Evolutionary conservation across 331 rosid species (phyloP), one percentile per base, ranked within the genome.

Genomic region (Prunus yedoensis): DNA sequence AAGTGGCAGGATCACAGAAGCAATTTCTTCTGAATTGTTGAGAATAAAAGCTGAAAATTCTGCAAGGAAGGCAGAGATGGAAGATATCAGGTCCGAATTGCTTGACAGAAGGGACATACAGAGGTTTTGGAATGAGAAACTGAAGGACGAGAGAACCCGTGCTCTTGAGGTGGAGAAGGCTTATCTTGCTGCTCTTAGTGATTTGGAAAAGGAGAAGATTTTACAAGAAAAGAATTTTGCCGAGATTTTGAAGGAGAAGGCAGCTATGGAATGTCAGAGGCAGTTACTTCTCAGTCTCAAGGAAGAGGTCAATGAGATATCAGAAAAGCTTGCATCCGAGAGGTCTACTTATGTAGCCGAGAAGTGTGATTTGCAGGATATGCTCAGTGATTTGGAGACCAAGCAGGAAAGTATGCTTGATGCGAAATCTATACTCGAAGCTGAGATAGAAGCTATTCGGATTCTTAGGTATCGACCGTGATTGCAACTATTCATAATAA

Each of bases 361-460:
- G 84, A 89, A 79, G 74, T 70, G 83, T 50, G 77, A 49, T 61
- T 82, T 92, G 76, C 92, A 83, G 20, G 73, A 80, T 66, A 69
- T 73, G 78, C 88, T 82, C 23, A 57, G 50, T 35, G 93, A 92
- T 78, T 71, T 90, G 68, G 86, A 87, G 89, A 81, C 71, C 68
- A 90, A 84, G 83, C 87, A 63, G 80, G 96, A 89, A 83, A 68
- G 71, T 73, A 74, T 81, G 46, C 88, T 90, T 72, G 95, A 92
- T 74, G 66, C 70, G 72, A 94, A 90, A 82, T 90, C 97, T 60
- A 85, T 87, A 30, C 90, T 92, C n/a, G 90, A 94, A 85, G 93
- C 99, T 38, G 99, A 94, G 87, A 94, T 79, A 73, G 99, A 94
- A 88, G 97, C 97, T 68, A 81, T 92, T 74, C 92, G 91, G 65